A percentile compares a stretch with the other conserved stretches of the same genome.
Evolutionary conservation across 108 stramenopile species (phyloP).

Genomic region (Nitzschia inconspicua): DNA sequence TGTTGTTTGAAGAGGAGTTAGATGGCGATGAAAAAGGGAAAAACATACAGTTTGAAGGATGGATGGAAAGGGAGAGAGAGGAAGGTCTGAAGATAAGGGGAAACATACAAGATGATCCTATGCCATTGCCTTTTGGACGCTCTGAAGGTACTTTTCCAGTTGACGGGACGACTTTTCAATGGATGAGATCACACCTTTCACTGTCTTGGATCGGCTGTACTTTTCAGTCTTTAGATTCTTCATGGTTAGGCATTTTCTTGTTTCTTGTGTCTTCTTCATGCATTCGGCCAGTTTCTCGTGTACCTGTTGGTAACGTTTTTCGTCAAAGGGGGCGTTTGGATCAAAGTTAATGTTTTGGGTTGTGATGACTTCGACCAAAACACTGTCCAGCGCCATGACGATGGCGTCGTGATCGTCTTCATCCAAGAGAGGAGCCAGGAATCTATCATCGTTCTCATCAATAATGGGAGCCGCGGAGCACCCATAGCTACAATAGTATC

Average conservation of each 20-base stretch:
- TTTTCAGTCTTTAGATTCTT: conserved; percentile 39
- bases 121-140: conserved; percentile 12
- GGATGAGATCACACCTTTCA: conserved; percentile 37
- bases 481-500: too few species aligned
- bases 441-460: conserved; percentile 22
- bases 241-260: conserved; percentile 38
- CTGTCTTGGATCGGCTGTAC: conserved; percentile 27
- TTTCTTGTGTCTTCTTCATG: conserved; percentile 48
- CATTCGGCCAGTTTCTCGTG: conserved; percentile 37
- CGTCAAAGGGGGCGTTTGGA: conserved; percentile 3
- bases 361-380: background rate
- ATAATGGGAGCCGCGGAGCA: conserved; percentile 17
- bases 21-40: too few species aligned
- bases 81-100: background rate
- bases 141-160: conserved; percentile 34
- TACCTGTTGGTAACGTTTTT: conserved; percentile 38
- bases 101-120: background rate
- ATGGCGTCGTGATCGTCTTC: background rate
- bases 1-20: too few species aligned
- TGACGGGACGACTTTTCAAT: conserved; percentile 46
- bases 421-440: conserved; percentile 27
- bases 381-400: conserved; percentile 1
- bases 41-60: too few species aligned
- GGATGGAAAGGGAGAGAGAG: background rate
- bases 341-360: too few species aligned